phyloP scores from a whole-genome alignment of 257 asterid genomes.

The Solanum chilense region DNA sequence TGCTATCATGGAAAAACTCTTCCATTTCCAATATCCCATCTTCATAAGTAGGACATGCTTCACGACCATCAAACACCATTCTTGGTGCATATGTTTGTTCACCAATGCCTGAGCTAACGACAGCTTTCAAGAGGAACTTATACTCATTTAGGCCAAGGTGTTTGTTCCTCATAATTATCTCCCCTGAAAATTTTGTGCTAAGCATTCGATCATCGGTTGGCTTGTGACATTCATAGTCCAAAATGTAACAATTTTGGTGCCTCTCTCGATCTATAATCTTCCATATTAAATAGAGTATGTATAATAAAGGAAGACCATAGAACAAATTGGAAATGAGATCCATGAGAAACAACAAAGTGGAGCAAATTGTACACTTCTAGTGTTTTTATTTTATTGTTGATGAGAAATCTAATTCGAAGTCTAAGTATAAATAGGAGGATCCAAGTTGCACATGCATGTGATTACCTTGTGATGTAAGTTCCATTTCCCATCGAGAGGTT shows the following conservation, averaged over 20 bases:
- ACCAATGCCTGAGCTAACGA: slow-evolving; percentile 83
- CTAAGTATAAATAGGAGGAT: neutral
- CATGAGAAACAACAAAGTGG: slow-evolving; percentile 19
- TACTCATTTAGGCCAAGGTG: slow-evolving; percentile 60
- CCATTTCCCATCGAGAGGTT: too few relatives aligned
- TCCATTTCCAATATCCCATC: slow-evolving; percentile 69
- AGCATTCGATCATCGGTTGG: slow-evolving; percentile 45
- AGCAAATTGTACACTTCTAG: too few relatives aligned
- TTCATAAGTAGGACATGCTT: slow-evolving; percentile 32
- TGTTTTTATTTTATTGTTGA: neutral
- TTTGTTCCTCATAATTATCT: slow-evolving; percentile 58
- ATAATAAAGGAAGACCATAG: slow-evolving; percentile 31
- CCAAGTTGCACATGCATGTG: neutral
- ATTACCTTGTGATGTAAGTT: neutral
- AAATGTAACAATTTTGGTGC: slow-evolving; percentile 48
- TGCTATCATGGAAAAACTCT: slow-evolving; percentile 47
- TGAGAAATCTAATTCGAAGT: neutral
- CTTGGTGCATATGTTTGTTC: slow-evolving; percentile 79
- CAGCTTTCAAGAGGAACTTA: slow-evolving; percentile 70
- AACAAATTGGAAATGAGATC: slow-evolving; percentile 13
- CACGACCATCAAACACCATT: slow-evolving; percentile 59
- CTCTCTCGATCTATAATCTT: slow-evolving; percentile 10
- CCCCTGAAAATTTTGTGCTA: slow-evolving; percentile 47
- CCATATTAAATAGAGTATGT: slow-evolving; percentile 16
- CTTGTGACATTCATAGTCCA: slow-evolving; percentile 68